phyloP scores from a whole-genome alignment of 2,329 filamentous ascomycete genomes.

The Rhynchosporium agropyri region DNA sequence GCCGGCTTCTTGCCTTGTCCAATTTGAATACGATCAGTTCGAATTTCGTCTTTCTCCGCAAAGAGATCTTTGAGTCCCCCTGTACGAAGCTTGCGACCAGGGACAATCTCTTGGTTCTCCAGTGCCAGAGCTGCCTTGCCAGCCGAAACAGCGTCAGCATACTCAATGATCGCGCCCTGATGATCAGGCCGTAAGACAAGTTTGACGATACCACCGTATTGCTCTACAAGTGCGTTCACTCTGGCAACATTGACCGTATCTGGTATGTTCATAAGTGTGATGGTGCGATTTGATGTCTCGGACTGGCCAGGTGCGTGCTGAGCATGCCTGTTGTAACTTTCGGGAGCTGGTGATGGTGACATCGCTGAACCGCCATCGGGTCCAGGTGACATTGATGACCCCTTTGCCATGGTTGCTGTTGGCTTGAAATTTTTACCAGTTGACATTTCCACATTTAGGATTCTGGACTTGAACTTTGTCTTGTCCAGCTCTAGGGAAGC shows the following conservation, averaged over 20 bases:
- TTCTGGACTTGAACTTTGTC: constrained; percentile 67
- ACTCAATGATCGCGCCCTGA: constrained; percentile 85
- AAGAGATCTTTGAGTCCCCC: constrained; percentile 59
- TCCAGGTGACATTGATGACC: constrained; percentile 42
- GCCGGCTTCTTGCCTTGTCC: constrained; percentile 41
- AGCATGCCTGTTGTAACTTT: constrained; percentile 33
- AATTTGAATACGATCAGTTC: constrained; percentile 47
- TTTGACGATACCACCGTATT: constrained; percentile 71
- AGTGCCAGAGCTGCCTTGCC: constrained; percentile 70
- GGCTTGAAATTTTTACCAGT: constrained; percentile 59
- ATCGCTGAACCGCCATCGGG: constrained; percentile 42
- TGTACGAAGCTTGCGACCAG: constrained; percentile 54
- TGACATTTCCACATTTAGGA: constrained; percentile 67
- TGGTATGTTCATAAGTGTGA: constrained; percentile 82
- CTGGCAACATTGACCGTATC: constrained; percentile 92
- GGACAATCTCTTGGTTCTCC: constrained; percentile 56
- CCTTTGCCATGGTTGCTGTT: constrained; percentile 49
- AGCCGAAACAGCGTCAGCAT: constrained; percentile 63
- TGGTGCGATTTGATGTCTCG: constrained; percentile 66
- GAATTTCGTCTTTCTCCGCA: constrained; percentile 51
- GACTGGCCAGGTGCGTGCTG: constrained; percentile 46
- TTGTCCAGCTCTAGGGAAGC: constrained; percentile 71
- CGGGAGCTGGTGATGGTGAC: constrained; percentile 38
- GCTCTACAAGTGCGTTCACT: constrained; percentile 71
- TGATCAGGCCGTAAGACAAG: constrained; percentile 80